Conservation (phyloP, 2,329 filamentous ascomycete genomes). For the Penicillium brevicompactum region DNA sequence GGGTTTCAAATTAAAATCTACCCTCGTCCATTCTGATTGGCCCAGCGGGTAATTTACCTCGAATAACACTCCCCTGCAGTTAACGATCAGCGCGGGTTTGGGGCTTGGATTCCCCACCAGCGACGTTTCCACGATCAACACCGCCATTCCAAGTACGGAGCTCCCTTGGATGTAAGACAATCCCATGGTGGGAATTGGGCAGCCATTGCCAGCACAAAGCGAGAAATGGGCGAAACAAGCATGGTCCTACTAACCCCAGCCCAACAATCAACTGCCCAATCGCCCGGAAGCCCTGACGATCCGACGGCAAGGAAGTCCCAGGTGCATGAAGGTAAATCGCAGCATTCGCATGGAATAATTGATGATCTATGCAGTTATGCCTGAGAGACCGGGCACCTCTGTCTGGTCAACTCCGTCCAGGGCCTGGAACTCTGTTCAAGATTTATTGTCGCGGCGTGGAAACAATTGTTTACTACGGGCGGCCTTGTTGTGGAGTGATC, state of each 20-base stretch:
- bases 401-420: too few relatives aligned
- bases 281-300: conserved; percentile 1
- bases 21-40: not conserved
- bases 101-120: not conserved
- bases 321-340: not conserved
- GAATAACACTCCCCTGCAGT: not conserved
- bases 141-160: conserved; percentile 1
- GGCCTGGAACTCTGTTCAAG: too few relatives aligned
- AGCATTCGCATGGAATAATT: not conserved
- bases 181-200: not conserved
- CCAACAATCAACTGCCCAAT: conserved; percentile 13
- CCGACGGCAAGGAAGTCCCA: conserved; percentile 1
- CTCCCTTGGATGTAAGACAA: not conserved
- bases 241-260: conserved; percentile 5
- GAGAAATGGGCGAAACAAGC: not conserved
- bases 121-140: conserved; percentile 4
- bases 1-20: conserved; percentile 16
- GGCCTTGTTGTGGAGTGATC: not conserved
- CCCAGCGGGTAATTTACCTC: not conserved
- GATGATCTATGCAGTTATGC: not conserved
- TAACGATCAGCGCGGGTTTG: not conserved
- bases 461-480: not conserved
- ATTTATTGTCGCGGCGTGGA: too few relatives aligned
- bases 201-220: not conserved
- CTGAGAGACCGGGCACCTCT: not conserved